phyloP scores from a whole-genome alignment of 1,284 basidiomycete species.

The Melampsora larici-populina region DNA sequence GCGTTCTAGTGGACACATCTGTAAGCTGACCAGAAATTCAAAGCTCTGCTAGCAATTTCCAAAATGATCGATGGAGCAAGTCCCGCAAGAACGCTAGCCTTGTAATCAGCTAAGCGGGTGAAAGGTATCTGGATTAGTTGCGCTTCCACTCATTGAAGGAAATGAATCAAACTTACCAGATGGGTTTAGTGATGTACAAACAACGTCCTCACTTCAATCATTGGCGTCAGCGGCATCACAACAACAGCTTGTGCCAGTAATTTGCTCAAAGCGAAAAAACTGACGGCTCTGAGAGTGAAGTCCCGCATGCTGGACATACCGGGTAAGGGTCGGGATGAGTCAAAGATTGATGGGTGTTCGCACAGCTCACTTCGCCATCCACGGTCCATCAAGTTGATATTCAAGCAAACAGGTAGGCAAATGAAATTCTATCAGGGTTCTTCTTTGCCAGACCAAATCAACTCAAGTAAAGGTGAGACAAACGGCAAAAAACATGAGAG shows the following conservation, averaged over 20 bases:
- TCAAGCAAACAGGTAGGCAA: not conserved
- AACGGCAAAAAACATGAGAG: slow-evolving; percentile 16
- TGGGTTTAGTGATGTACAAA: slow-evolving; percentile 17
- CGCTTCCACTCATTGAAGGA: too few relatives aligned
- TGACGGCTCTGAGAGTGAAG: slow-evolving; percentile 1
- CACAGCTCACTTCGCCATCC: slow-evolving; percentile 1
- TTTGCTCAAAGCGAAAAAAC: not conserved
- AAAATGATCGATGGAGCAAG: slow-evolving; percentile 4
- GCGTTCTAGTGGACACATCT: not conserved
- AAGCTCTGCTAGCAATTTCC: slow-evolving; percentile 10
- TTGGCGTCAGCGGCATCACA: too few relatives aligned
- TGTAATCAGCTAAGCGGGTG: not conserved
- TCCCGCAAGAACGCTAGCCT: not conserved
- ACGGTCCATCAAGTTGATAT: too few relatives aligned
- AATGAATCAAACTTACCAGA: not conserved
- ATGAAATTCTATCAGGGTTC: not conserved
- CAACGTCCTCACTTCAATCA: slow-evolving; percentile 11
- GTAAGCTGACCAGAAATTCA: slow-evolving; percentile 17
- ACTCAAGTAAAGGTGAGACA: not conserved
- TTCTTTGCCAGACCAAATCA: not conserved
- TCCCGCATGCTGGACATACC: slow-evolving; percentile 4
- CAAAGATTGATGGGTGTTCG: not conserved
- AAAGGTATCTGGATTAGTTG: too few relatives aligned
- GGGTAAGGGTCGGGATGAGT: slow-evolving; percentile 4
- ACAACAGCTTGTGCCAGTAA: too few relatives aligned